Conservation (phyloP, 1,139 yeast species). For the Debaryomyces sp. region DNA sequence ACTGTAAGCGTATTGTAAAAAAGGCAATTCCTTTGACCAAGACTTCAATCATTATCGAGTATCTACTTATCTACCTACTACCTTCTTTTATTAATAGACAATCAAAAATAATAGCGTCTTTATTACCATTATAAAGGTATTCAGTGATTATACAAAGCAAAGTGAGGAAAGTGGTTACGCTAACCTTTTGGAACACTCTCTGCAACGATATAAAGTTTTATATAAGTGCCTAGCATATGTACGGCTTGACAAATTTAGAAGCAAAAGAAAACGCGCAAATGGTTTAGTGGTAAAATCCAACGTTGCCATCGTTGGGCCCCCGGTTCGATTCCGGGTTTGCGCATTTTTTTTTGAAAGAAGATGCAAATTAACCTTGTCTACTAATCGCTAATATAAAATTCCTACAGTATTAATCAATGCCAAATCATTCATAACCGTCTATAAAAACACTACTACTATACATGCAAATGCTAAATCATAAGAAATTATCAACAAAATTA, state of each 20-base stretch:
- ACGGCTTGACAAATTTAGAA: neutral
- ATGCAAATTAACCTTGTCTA: too few relatives aligned
- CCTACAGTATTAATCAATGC: neutral
- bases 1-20: too few relatives aligned
- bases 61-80: too few relatives aligned
- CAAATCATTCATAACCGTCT: neutral
- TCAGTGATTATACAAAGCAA: too few relatives aligned
- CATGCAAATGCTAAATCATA: slow-evolving; percentile 10
- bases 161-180: too few relatives aligned
- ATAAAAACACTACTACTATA: neutral
- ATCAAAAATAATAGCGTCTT: too few relatives aligned
- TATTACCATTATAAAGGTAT: too few relatives aligned
- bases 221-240: neutral
- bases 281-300: slow-evolving; percentile 20
- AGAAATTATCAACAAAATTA: slow-evolving; percentile 30
- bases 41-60: too few relatives aligned
- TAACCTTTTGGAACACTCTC: too few relatives aligned
- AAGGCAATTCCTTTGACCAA: too few relatives aligned
- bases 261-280: slow-evolving; percentile 10
- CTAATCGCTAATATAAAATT: neutral
- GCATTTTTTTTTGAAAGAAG: slow-evolving; percentile 11
- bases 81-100: too few relatives aligned
- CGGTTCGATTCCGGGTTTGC: slow-evolving; percentile 23
- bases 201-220: too few relatives aligned
- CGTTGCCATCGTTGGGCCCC: slow-evolving; percentile 23